Evolutionary conservation across 2,329 filamentous ascomycete genomes (phyloP).

Genomic region (Periglandula ipomoeae): DNA sequence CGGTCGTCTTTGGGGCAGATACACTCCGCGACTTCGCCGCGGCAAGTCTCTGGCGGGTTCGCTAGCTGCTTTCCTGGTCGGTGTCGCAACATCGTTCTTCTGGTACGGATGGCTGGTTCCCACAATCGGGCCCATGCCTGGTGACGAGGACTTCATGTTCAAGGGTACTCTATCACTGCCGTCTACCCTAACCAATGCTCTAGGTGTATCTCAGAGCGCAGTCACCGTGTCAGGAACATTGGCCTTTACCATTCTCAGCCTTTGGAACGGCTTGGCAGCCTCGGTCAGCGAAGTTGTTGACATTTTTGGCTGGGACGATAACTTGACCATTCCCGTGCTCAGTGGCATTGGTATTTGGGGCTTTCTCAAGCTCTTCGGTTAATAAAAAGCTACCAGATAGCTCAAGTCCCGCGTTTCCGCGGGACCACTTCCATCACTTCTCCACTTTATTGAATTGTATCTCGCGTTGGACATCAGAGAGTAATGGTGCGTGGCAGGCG

Average conservation of each 20-base stretch:
- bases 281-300: constrained; percentile 86
- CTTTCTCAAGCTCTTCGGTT: constrained; percentile 80
- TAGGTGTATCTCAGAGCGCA: constrained; percentile 52
- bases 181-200: constrained; percentile 39
- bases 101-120: constrained; percentile 89
- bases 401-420: not conserved
- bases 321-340: constrained; percentile 88
- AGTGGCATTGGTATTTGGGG: constrained; percentile 85
- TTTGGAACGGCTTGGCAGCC: constrained; percentile 83
- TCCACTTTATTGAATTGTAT: not conserved
- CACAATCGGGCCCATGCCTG: constrained; percentile 52
- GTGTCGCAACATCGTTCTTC: constrained; percentile 69
- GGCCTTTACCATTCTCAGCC: constrained; percentile 71
- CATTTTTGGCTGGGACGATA: constrained; percentile 92
- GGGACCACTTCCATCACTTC: not conserved
- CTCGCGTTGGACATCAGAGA: not conserved
- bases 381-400: constrained; percentile 12
- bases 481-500: constrained; percentile 1
- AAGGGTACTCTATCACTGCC: constrained; percentile 68
- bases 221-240: constrained; percentile 58
- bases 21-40: constrained; percentile 74
- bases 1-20: constrained; percentile 78
- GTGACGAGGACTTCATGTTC: constrained; percentile 69
- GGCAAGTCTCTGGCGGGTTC: constrained; percentile 92
- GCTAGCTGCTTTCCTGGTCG: constrained; percentile 71